phyloP scores from a whole-genome alignment of 192 early-diverging fungal genomes.

The Coemansia sp. region DNA sequence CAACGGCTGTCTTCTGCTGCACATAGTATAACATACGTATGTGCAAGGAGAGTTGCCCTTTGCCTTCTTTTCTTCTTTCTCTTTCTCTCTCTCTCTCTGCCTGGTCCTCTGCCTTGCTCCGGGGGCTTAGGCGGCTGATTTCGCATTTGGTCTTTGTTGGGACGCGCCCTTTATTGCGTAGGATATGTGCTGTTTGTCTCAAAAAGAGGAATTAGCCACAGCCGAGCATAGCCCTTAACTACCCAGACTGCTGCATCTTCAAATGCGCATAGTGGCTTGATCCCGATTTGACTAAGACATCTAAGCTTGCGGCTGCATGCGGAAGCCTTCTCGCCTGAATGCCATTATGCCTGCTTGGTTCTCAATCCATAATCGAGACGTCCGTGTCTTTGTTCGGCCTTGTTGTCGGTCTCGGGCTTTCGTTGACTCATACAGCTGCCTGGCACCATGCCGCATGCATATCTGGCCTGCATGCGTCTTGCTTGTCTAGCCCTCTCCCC shows the following conservation, averaged over 20 bases:
- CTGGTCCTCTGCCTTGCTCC: not conserved
- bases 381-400: not conserved
- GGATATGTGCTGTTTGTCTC: not conserved
- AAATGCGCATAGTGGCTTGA: constrained; percentile 2
- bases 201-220: not conserved
- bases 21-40: not conserved
- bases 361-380: not conserved
- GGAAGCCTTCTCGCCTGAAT: not conserved
- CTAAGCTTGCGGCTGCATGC: not conserved
- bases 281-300: constrained; percentile 10
- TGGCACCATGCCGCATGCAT: not conserved
- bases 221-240: not conserved
- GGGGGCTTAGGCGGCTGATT: not conserved
- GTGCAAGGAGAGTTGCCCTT: not conserved
- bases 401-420: not conserved
- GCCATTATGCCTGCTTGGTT: not conserved
- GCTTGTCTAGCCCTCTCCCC: no score
- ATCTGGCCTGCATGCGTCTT: not conserved
- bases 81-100: not conserved
- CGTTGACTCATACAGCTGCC: not conserved
- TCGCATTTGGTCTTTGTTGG: not conserved
- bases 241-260: not conserved
- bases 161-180: not conserved
- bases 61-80: no score
- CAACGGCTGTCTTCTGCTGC: not conserved